phyloP scores from a whole-genome alignment of 1,284 basidiomycete genomes.

The Austroboletus niveus region DNA sequence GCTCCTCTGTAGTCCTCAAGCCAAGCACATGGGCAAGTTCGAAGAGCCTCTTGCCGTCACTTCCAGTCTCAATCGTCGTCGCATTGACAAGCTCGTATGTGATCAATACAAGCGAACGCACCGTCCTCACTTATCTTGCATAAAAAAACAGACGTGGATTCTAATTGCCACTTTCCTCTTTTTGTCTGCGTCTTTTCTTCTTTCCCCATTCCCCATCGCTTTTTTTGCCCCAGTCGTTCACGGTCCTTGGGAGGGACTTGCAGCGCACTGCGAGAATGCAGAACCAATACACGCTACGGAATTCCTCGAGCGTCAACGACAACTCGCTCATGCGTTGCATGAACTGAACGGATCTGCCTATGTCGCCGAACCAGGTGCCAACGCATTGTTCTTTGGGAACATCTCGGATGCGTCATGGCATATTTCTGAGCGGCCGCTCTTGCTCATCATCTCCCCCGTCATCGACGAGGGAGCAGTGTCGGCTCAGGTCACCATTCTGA shows the following conservation, averaged over 20 bases:
- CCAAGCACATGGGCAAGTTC: conserved; percentile 9
- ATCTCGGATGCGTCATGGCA: conserved; percentile 62
- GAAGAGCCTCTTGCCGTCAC: background rate
- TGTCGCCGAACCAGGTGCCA: conserved; percentile 75
- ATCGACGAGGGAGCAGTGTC: conserved; percentile 30
- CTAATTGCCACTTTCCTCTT: conserved; percentile 1
- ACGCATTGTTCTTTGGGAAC: conserved; percentile 69
- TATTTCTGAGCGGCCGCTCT: conserved; percentile 75
- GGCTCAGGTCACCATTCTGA: conserved; percentile 59
- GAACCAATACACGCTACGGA: conserved; percentile 49
- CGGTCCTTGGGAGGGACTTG: conserved; percentile 39
- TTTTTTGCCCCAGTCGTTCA: background rate
- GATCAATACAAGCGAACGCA: background rate
- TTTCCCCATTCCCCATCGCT: background rate
- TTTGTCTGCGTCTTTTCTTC: conserved; percentile 3
- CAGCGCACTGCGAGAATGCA: conserved; percentile 49
- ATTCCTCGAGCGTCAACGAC: conserved; percentile 51
- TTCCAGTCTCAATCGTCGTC: background rate
- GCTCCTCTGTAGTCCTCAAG: background rate
- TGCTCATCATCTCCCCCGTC: conserved; percentile 61
- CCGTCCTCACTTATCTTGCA: no score
- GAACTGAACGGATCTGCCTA: conserved; percentile 57
- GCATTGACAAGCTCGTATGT: conserved; percentile 15
- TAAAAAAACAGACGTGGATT: background rate
- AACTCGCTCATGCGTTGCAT: conserved; percentile 50